These are phyloP conservation scores for Lipomyces chichibuensis DNA, from an alignment of 805 yeast genomes.

Conservation along the genomic window DNA sequence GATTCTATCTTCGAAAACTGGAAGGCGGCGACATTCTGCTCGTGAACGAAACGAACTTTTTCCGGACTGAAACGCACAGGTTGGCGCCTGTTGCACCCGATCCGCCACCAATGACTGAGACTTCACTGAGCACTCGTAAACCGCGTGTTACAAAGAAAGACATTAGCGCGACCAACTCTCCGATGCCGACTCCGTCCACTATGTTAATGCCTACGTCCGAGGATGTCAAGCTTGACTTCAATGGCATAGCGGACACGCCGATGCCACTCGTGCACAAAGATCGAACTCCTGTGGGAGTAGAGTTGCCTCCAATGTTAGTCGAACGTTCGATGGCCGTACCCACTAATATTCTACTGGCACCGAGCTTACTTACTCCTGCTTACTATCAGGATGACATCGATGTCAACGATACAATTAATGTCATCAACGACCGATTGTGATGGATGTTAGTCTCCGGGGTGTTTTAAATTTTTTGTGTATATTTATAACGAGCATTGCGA, in stretches of 20 bases:
- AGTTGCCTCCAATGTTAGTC: background rate
- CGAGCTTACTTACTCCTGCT: background rate
- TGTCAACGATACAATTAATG: background rate
- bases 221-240: background rate
- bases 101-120: constrained; percentile 36
- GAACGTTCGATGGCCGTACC: background rate
- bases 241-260: background rate
- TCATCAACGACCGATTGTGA: background rate
- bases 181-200: background rate
- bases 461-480: background rate
- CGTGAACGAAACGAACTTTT: constrained; percentile 41
- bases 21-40: constrained; percentile 50
- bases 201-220: background rate
- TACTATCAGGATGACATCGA: background rate
- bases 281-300: background rate
- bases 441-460: background rate
- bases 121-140: constrained; percentile 33
- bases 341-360: background rate
- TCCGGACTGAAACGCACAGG: background rate
- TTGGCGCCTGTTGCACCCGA: constrained; percentile 1
- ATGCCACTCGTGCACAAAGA: background rate
- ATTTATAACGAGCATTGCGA: background rate
- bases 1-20: constrained; percentile 54
- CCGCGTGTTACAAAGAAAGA: constrained; percentile 27
- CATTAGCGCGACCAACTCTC: background rate